Evolutionary conservation across 805 yeast species (phyloP), one percentile per base, ranked within the genome.

Genomic region (Wickerhamomyces subpelliculosus): DNA sequence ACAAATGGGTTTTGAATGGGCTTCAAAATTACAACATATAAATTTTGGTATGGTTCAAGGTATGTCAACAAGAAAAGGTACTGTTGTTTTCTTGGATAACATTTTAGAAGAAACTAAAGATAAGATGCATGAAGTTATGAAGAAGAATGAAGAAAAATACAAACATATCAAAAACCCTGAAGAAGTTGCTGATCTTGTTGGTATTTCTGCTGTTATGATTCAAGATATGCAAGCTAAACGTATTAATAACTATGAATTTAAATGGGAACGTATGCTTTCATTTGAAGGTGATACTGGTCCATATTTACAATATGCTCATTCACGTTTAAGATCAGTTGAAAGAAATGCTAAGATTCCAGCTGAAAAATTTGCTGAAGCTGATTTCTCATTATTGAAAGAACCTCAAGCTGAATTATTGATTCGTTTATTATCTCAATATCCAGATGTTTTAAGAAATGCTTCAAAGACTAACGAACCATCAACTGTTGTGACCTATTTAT

Each of bases 261-360:
- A 87, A 64, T 93, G 98, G 98, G 87, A 85, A 54, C 84, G 98
- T 70, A 93, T 93, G 97, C 74, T 84, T 32, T 87, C 97, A 4
- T 89, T 93, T 49, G 98, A 93, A 71, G 98, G 98, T 65, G 98
- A 93, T 65, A 93, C 98, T 40, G 98, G 98, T 60, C 97, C 98
- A 43, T 93, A 93, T 67, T 74, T 93, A 61, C 98, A 93, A 66
- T 93, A 93, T 58, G 97, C 98, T 32, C 98, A 93, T 67, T 88
- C 97, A 17, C 85, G 98, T 65, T 78, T 93, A 59, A 78, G 94
- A 66, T 88, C 97, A 7, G 88, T 93, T 52, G 89, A 86, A 66
- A 83, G 97, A 70, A 86, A 85, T 52, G 77, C 95, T 17, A 67
- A 64, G 22, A 72, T 81, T 37, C 57, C 68, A 8, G 47, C 58